Evolutionary conservation across 176 grass and related monocot species (phyloP), one percentile per base, ranked within the genome.

Genomic region (Melocanna baccifera): DNA sequence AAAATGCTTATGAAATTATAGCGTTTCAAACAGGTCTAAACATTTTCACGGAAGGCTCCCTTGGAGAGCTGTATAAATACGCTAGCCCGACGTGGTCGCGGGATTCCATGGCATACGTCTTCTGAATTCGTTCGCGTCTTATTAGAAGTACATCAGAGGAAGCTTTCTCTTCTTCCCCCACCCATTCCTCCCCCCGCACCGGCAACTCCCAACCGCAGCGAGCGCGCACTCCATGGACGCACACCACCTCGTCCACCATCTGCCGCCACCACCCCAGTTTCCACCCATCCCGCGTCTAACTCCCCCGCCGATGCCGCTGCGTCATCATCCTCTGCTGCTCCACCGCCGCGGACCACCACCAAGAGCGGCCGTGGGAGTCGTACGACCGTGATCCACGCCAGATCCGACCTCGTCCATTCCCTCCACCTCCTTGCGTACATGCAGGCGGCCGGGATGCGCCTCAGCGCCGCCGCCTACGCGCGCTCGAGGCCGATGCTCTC

Each of bases 401-500:
- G 19, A 6, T 71, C 87, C 77, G 79, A 83, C 65, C 71, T 84
- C 7, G 34, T 87, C 47, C 36, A 14, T 43, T 93, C 96, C 20
- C 57, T 93, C 63, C 58, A 59, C 8, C 77, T 98, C 52, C 55
- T 95, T 58, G 78, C 89, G 66, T 84, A 87, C 63, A 90, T 94
- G 91, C 87, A 98, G 91, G 85, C 40, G 3, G 9, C 86, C 1
- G 91, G 89, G 58, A 40, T 85, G 88, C 86, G 77, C 30, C 89
- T 91, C 6, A 95, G 85, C 85, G 19, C 47, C 22, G 64, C 72
- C 3, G 82, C 89, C 46, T 93, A 98, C 91, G 84, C 87, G 61
- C 76, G 30, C 84, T 95, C 11, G 92, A 94, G 92, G 92, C 89
- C 48, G 88, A 98, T 73, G 95, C 89, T 22, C 87, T 98, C 13